Base-by-base conservation (phyloP, 305 asterid species). In the Fraxinus xanthoxyloides region DNA sequence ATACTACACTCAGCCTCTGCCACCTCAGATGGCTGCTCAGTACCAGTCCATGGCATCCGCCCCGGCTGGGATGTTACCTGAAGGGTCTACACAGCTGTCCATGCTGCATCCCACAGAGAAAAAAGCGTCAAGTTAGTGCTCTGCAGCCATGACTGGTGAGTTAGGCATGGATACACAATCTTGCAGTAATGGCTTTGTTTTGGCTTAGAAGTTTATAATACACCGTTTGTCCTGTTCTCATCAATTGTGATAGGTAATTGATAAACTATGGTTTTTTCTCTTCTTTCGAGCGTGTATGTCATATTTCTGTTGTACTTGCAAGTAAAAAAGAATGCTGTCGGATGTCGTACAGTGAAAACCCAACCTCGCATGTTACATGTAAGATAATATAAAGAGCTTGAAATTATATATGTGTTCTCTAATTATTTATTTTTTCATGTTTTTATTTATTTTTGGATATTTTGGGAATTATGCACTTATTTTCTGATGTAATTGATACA, bases 1-100 rank as follows among this genome's bases (percentile, higher is more conserved):
- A 82, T 95, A 91, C 86, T 95, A 82, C 92, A 86, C 97, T 17
- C 98, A 93, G 83, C 86, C 90, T 9, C 69, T 92, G 84, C 84
- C 90, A 48, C 95, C 93, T 12, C 97, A 93, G 86, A 34, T 89
- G 80, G 87, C 95, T 78, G 90, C 93, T 67, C 98, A 95, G 80
- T 93, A 90, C 82, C 97, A 95, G 84, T 92, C 98, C 13, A 81
- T 90, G 87, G 82, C 95, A 9, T 85, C 94, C 12, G 77, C 86
- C 46, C 92, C 96, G 70, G 84, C 85, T 4, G 84, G 72, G 74
- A 85, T 82, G 81, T 73, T 81, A 51, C 43, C 94, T 3, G 95
- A 92, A 81, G 89, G 82, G 70, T 84, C 94, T 61, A 86, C 90
- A 24, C 67, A 86, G 36, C 88, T 81, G 19, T 80, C 89, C 38